These are phyloP conservation scores for Knufia fluminis DNA, from an alignment of 2,329 filamentous ascomycete species.

Conservation along the genomic window DNA sequence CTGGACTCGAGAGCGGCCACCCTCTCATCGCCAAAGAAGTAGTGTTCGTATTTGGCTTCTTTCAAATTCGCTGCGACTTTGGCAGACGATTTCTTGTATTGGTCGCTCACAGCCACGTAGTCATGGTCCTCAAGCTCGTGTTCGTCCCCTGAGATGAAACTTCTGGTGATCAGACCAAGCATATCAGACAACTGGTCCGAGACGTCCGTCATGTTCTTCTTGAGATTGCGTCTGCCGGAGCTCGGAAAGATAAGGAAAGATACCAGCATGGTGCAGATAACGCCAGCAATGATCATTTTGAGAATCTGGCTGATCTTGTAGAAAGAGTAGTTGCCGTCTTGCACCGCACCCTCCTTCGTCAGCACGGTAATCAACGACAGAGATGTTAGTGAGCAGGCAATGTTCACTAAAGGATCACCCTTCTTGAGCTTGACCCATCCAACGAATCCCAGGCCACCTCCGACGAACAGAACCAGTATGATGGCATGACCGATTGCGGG, in stretches of 20 bases:
- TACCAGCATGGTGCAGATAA: conserved; percentile 60
- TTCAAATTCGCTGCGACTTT: conserved; percentile 66
- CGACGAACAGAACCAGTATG: conserved; percentile 74
- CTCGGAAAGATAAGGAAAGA: conserved; percentile 71
- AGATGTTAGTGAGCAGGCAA: conserved; percentile 75
- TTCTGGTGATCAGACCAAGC: conserved; percentile 68
- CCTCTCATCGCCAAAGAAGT: conserved; percentile 66
- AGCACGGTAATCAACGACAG: conserved; percentile 82
- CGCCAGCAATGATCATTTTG: conserved; percentile 74
- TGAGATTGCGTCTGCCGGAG: conserved; percentile 64
- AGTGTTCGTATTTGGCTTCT: conserved; percentile 86
- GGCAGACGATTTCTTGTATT: conserved; percentile 59
- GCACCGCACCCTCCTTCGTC: conserved; percentile 83
- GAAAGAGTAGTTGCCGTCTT: conserved; percentile 70
- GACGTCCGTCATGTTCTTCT: conserved; percentile 62
- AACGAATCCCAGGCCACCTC: conserved; percentile 75
- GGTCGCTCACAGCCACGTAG: conserved; percentile 53
- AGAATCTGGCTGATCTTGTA: conserved; percentile 73
- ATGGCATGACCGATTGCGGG: conserved; percentile 66
- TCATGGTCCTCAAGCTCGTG: conserved; percentile 60
- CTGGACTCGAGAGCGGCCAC: conserved; percentile 70
- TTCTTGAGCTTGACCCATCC: conserved; percentile 78
- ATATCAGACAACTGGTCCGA: conserved; percentile 71
- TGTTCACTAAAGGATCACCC: conserved; percentile 70
- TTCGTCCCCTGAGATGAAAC: conserved; percentile 75